A percentile compares a stretch with the other conserved stretches of the same genome.
phyloP scores from a whole-genome alignment of 495 filamentous ascomycete genomes.

The Poronia punctata region DNA sequence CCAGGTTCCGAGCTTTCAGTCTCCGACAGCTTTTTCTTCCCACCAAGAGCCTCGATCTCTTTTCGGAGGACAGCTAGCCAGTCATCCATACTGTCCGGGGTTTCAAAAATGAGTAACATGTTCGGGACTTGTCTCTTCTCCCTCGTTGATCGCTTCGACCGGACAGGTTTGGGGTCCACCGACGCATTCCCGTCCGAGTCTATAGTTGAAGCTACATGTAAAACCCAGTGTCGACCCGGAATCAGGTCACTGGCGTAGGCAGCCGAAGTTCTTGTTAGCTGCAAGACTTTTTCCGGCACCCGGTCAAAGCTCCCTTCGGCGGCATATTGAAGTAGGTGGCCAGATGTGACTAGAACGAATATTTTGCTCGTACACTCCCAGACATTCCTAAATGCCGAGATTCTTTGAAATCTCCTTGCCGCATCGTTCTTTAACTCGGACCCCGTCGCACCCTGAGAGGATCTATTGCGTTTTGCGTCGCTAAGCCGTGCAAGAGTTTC shows the following conservation, averaged over 20 bases:
- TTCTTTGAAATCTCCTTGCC: slow-evolving; percentile 39
- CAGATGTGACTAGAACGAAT: slow-evolving; percentile 73
- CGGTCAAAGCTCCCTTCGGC: slow-evolving; percentile 74
- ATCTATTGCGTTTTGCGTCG: slow-evolving; percentile 38
- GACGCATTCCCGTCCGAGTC: slow-evolving; percentile 53
- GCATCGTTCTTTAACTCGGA: slow-evolving; percentile 29
- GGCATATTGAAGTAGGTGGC: slow-evolving; percentile 81
- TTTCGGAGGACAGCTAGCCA: slow-evolving; percentile 66
- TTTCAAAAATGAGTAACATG: slow-evolving; percentile 74
- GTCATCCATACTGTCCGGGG: slow-evolving; percentile 74
- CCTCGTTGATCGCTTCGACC: slow-evolving; percentile 65
- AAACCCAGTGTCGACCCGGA: slow-evolving; percentile 84
- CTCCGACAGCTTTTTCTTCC: slow-evolving; percentile 58
- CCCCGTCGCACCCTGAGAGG: slow-evolving; percentile 19
- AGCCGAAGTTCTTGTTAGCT: slow-evolving; percentile 75
- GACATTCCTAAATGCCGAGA: slow-evolving; percentile 49
- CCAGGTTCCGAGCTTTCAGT: slow-evolving; percentile 39
- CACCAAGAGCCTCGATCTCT: slow-evolving; percentile 63
- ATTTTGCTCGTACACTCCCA: slow-evolving; percentile 74
- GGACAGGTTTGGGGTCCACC: slow-evolving; percentile 53
- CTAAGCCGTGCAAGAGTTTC: slow-evolving; percentile 59
- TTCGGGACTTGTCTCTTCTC: slow-evolving; percentile 56
- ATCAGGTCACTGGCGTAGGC: slow-evolving; percentile 93
- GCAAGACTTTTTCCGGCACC: slow-evolving; percentile 79
- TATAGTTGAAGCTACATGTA: slow-evolving; percentile 76